Percentiles rank a stretch among this genome's conserved stretches.
Conservation (phyloP, 2,329 filamentous ascomycete genomes). For the Aspergillus fumigatiaffinis region DNA sequence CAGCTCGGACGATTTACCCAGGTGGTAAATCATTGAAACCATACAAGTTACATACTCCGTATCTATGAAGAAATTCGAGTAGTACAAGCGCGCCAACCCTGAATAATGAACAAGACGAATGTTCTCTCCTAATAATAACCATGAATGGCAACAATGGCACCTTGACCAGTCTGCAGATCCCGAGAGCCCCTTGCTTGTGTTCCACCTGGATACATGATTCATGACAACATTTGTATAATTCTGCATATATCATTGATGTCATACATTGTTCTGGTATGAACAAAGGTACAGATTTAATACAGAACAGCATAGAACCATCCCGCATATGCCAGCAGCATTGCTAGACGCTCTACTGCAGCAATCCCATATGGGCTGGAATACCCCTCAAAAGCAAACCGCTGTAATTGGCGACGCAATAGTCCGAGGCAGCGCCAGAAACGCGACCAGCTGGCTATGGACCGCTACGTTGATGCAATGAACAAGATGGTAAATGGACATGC, state of each 20-base stretch:
- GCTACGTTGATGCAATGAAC: not conserved
- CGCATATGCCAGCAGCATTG: not conserved
- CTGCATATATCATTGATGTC: too few species aligned
- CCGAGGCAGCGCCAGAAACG: not conserved
- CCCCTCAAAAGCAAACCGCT: not conserved
- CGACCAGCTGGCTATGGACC: not conserved
- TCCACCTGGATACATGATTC: not conserved
- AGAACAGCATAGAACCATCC: too few species aligned
- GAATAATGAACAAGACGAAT: too few species aligned
- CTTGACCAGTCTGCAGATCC: not conserved
- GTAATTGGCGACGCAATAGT: not conserved
- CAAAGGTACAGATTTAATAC: too few species aligned
- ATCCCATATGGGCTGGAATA: not conserved
- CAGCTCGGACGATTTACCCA: not conserved
- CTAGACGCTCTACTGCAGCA: not conserved
- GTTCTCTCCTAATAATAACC: too few species aligned
- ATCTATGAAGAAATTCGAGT: too few species aligned
- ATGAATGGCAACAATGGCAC: not conserved
- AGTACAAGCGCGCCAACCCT: too few species aligned
- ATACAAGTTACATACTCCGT: not conserved
- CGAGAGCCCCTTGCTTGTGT: not conserved
- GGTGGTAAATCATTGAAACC: not conserved
- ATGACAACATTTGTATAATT: too few species aligned
- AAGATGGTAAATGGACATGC: not conserved
- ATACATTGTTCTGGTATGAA: too few species aligned